Conservation (phyloP, 2,329 filamentous ascomycete species). For the Trichoderma guizhouense region DNA sequence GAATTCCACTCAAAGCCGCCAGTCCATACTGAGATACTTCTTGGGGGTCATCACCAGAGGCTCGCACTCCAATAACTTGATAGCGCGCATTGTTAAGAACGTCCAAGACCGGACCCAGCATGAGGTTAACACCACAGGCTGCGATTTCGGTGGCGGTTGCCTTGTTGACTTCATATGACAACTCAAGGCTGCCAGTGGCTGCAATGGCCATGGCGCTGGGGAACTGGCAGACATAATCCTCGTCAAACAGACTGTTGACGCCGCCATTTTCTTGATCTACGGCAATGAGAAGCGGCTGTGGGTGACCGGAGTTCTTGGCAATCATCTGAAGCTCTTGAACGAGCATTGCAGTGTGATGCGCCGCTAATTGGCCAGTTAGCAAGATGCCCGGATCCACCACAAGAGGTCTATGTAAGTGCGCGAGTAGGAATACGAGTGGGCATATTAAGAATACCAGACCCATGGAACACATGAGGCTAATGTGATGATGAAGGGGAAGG, state of each 20-base stretch:
- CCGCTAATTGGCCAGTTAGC: conserved; percentile 56
- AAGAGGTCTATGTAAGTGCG: not conserved
- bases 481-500: not conserved
- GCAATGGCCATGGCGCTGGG: conserved; percentile 95
- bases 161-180: conserved; percentile 87
- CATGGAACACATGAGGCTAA: not conserved
- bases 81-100: conserved; percentile 90
- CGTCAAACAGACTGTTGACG: conserved; percentile 94
- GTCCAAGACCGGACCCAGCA: conserved; percentile 89
- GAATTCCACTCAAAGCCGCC: conserved; percentile 87
- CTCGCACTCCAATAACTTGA: conserved; percentile 84
- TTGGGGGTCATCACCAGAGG: conserved; percentile 88
- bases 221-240: conserved; percentile 93
- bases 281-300: conserved; percentile 82
- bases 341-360: conserved; percentile 81
- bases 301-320: conserved; percentile 85
- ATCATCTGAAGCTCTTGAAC: conserved; percentile 91
- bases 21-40: conserved; percentile 92
- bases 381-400: conserved; percentile 12
- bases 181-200: conserved; percentile 79
- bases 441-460: not conserved
- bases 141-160: conserved; percentile 90
- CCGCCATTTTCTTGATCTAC: conserved; percentile 97
- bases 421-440: not conserved
- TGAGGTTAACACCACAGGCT: conserved; percentile 92